phyloP scores from a whole-genome alignment of 2,329 filamentous ascomycete species.

The Gnomoniopsis smithogilvyi region DNA sequence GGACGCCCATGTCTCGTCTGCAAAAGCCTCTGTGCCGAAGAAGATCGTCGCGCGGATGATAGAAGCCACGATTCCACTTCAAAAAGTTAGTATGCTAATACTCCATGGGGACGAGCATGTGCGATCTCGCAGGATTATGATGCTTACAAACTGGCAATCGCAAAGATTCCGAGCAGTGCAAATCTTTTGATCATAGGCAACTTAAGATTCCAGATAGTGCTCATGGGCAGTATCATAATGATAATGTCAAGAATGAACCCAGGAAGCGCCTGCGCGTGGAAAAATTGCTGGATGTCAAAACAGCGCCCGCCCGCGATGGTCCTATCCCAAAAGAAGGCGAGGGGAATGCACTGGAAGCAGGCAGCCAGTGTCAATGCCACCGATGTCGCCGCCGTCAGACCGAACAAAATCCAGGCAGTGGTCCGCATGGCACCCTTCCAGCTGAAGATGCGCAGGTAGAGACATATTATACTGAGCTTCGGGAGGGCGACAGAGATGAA shows the following conservation, averaged over 20 bases:
- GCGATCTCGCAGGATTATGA: not conserved
- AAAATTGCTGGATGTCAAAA: conserved; percentile 26
- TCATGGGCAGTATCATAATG: conserved; percentile 25
- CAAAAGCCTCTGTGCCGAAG: conserved; percentile 20
- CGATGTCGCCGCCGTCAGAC: conserved; percentile 20
- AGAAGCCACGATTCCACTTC: conserved; percentile 24
- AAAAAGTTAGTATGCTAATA: not conserved
- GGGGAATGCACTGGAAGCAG: conserved; percentile 34
- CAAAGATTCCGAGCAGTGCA: conserved; percentile 25
- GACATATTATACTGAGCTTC: conserved; percentile 27
- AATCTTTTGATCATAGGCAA: conserved; percentile 24
- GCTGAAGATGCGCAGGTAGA: conserved; percentile 29
- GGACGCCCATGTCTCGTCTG: conserved; percentile 22
- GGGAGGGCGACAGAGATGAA: conserved; percentile 26
- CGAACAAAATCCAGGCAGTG: conserved; percentile 20
- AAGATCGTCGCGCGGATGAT: conserved; percentile 21
- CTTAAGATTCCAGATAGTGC: conserved; percentile 26
- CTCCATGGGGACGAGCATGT: not conserved
- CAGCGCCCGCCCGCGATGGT: conserved; percentile 37
- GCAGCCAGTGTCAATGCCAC: conserved; percentile 22
- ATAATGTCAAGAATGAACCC: conserved; percentile 24
- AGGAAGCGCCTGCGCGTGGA: conserved; percentile 23
- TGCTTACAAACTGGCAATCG: conserved; percentile 26
- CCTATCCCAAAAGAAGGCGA: conserved; percentile 41
- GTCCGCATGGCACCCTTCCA: conserved; percentile 23